Evolutionary conservation across 2,329 filamentous ascomycete species (phyloP).

Genomic region (Neonectria ditissima): DNA sequence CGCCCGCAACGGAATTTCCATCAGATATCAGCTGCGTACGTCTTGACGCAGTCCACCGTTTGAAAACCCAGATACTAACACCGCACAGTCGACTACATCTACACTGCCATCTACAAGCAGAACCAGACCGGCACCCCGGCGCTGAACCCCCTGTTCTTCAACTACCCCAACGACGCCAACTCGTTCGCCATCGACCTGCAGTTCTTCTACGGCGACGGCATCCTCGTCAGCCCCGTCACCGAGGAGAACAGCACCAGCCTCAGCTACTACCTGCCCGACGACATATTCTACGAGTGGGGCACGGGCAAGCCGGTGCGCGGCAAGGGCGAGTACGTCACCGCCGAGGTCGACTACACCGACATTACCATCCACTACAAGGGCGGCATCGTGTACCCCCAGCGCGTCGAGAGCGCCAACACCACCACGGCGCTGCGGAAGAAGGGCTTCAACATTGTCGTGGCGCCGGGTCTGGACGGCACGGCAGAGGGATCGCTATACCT

Average conservation of each 20-base stretch:
- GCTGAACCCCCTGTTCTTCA: constrained; percentile 77
- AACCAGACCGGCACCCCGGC: constrained; percentile 71
- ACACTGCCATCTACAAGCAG: constrained; percentile 75
- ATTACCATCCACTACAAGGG: constrained; percentile 76
- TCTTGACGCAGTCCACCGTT: rapidly evolving
- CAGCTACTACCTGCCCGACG: constrained; percentile 60
- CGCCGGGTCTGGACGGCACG: constrained; percentile 69
- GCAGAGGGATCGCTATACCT: constrained; percentile 77
- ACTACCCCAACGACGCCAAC: constrained; percentile 66
- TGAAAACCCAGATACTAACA: not conserved
- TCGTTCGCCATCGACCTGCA: constrained; percentile 60
- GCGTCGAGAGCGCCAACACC: constrained; percentile 67
- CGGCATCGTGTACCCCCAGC: constrained; percentile 71
- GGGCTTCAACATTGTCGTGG: constrained; percentile 76
- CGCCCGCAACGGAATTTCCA: constrained; percentile 74
- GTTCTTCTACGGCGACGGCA: constrained; percentile 60
- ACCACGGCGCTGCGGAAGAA: constrained; percentile 71
- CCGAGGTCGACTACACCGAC: constrained; percentile 56
- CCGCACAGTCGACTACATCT: constrained; percentile 73
- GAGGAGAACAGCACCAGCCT: constrained; percentile 57
- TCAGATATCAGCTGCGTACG: constrained; percentile 71
- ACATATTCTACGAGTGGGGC: constrained; percentile 63
- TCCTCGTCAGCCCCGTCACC: constrained; percentile 61
- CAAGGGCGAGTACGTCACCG: constrained; percentile 32
- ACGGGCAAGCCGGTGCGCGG: constrained; percentile 60